phyloP scores from a whole-genome alignment of 2,329 filamentous ascomycete genomes.

The Cercospora canescens region DNA sequence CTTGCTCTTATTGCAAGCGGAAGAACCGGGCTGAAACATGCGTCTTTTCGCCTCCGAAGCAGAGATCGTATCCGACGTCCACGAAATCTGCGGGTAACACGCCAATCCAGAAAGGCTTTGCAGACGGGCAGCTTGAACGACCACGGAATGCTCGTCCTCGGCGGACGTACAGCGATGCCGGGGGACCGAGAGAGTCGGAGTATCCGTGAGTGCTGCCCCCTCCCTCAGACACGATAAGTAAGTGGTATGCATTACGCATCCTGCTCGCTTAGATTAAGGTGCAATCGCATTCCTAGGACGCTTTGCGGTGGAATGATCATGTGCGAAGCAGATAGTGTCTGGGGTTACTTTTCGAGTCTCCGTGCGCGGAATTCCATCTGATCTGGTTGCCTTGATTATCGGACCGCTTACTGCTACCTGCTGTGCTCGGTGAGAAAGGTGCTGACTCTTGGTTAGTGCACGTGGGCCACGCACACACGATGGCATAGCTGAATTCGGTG shows the following conservation, averaged over 20 bases:
- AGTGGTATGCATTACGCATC: not conserved
- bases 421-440: not conserved
- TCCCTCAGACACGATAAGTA: not conserved
- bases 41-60: constrained; percentile 30
- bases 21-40: constrained; percentile 44
- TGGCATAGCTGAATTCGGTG: constrained; percentile 12
- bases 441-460: not conserved
- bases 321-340: not conserved
- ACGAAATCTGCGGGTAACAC: constrained; percentile 36
- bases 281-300: not conserved
- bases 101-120: constrained; percentile 18
- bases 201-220: not conserved
- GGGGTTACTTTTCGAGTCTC: no score
- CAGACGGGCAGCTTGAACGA: not conserved
- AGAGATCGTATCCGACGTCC: constrained; percentile 3
- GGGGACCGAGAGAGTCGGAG: not conserved
- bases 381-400: not conserved
- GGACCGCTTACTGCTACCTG: not conserved
- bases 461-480: constrained; percentile 15
- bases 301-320: not conserved
- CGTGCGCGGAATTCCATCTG: no score
- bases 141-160: not conserved
- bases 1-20: constrained; percentile 51
- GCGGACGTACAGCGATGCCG: constrained; percentile 1
- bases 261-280: not conserved